phyloP scores from a whole-genome alignment of 805 yeast species.

The Starmerella geochares region DNA sequence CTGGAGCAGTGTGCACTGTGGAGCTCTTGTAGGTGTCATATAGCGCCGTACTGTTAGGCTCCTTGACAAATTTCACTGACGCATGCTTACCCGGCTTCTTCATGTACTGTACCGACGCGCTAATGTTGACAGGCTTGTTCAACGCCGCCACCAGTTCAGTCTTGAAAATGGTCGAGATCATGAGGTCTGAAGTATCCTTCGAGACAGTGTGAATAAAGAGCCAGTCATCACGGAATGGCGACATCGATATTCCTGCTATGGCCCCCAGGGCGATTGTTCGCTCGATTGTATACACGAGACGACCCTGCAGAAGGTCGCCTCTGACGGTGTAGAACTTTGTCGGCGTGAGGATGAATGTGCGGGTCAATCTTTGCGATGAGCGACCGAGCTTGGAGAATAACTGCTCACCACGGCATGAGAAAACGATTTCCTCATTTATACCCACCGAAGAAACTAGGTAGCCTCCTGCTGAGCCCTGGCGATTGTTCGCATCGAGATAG shows the following conservation, averaged over 20 bases:
- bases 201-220: constrained; percentile 53
- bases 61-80: constrained; percentile 56
- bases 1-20: constrained; percentile 63
- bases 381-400: constrained; percentile 83
- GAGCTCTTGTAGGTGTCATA: constrained; percentile 82
- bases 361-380: constrained; percentile 67
- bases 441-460: constrained; percentile 62
- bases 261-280: constrained; percentile 48
- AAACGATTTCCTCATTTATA: constrained; percentile 57
- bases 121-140: constrained; percentile 45
- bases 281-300: constrained; percentile 53
- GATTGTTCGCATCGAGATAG: constrained; percentile 72
- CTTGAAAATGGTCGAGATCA: constrained; percentile 72
- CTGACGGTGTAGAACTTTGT: constrained; percentile 57
- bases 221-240: constrained; percentile 87
- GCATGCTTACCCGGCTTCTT: constrained; percentile 81
- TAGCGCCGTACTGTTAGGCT: constrained; percentile 50
- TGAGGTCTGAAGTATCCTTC: constrained; percentile 56
- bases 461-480: constrained; percentile 59
- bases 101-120: constrained; percentile 65
- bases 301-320: constrained; percentile 57
- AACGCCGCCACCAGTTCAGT: constrained; percentile 64
- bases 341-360: constrained; percentile 61
- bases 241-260: constrained; percentile 55
- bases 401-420: constrained; percentile 73